Base-by-base conservation (phyloP, 139 green algal species). In the Diplosphaera chodatii region DNA sequence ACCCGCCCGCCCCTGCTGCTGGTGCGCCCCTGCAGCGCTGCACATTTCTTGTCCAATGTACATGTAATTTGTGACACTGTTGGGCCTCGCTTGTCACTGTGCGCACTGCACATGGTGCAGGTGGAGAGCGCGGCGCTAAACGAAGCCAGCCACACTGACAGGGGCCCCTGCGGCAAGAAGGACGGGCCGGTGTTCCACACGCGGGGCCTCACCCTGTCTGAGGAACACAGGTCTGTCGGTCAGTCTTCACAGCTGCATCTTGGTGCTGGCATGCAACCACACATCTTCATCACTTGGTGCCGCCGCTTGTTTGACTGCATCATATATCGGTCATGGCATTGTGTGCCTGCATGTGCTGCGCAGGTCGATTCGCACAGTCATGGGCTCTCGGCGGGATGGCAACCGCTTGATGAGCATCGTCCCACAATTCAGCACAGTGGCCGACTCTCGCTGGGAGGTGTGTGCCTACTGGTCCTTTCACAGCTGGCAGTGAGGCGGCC, bases 161-260 rank as follows among this genome's bases (percentile, higher is more conserved):
- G 66, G n/a, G 71, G 62, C 0, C 41, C 32, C 23, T 10, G 1
- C 28, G 71, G 64, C 71, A 56, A 59, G 29, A 34, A 55, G 18
- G 70, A 79, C 18, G 82, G 69, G 1, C 84, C 90, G 1, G 75
- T 92, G 29, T 93, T 93, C 73, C 85, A 92, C 70, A 87, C 91
- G 4, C 72, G 89, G 0, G 91, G 91, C 8, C 85, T 97, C 20
- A 91, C 82, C 32, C 69, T 97, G 62, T 88, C 84, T 0, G 82
- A 90, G 32, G 81, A 91, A 41, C 87, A 93, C 73, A 77, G 71
- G 48, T 59, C 13, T 23, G 48, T 18, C 4, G 13, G 8, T 18
- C 48, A 48, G 37, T 13, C 37, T 48, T 48, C 37, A n/a, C n/a
- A n/a, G n/a, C n/a, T n/a, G n/a, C n/a, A n/a, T n/a, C n/a, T n/a